These are phyloP conservation scores for Ophiosphaerella herpotricha DNA, from an alignment of 2,329 filamentous ascomycete species.

Conservation along the genomic window DNA sequence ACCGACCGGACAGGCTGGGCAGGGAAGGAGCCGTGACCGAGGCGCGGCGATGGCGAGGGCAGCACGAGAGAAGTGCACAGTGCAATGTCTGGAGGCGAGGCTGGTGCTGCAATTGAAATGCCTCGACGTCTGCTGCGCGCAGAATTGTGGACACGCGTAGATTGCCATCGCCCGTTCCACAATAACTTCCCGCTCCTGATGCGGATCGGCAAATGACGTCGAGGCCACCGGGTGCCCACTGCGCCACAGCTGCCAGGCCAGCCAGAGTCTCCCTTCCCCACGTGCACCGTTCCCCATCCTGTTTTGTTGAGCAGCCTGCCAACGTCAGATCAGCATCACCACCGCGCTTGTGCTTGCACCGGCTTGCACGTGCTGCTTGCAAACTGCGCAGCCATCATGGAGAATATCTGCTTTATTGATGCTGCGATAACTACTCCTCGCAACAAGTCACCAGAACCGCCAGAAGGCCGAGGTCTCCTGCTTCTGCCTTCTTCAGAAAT, in stretches of 20 bases:
- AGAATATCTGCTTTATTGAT: too few relatives aligned
- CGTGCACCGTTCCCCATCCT: constrained; percentile 20
- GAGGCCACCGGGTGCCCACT: constrained; percentile 20
- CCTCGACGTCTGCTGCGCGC: too few relatives aligned
- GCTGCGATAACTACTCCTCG: too few relatives aligned
- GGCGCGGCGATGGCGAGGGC: constrained; percentile 1
- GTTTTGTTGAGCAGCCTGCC: constrained; percentile 5
- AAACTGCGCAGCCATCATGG: too few relatives aligned
- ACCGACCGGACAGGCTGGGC: constrained; percentile 5
- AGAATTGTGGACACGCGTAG: constrained; percentile 22
- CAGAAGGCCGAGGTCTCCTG: too few relatives aligned
- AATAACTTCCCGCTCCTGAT: constrained; percentile 29
- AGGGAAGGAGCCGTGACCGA: constrained; percentile 4
- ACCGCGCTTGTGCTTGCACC: too few relatives aligned
- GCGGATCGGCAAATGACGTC: constrained; percentile 29
- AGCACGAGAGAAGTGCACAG: constrained; percentile 1
- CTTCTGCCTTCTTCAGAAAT: too few relatives aligned
- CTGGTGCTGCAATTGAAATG: constrained; percentile 4
- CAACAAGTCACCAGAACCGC: too few relatives aligned
- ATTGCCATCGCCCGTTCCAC: constrained; percentile 16
- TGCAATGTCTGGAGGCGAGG: background rate
- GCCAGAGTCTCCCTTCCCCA: constrained; percentile 7
- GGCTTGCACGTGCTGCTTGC: too few relatives aligned
- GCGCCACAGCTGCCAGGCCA: constrained; percentile 11
- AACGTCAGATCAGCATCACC: too few relatives aligned